These are phyloP conservation scores for Aspergillus versicolor DNA, from an alignment of 2,329 filamentous ascomycete species.

Conservation along the genomic window DNA sequence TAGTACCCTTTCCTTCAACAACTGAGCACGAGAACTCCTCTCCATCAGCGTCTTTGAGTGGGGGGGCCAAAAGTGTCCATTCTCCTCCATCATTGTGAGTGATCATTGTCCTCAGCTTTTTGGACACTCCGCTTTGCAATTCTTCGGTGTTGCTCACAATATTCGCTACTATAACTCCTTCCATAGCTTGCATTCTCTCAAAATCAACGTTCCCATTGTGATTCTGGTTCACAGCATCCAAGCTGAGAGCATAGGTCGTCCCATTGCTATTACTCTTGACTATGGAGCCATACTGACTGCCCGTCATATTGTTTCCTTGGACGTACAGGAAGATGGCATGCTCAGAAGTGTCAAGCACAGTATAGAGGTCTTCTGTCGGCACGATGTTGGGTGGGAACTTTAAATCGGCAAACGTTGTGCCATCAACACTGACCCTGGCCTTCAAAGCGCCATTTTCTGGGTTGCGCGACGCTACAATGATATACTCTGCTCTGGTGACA, in stretches of 20 bases:
- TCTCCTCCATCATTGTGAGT: constrained; percentile 94
- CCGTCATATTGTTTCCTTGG: constrained; percentile 66
- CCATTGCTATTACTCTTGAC: constrained; percentile 99
- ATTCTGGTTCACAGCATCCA: constrained; percentile 79
- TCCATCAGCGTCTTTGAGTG: constrained; percentile 66
- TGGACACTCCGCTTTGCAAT: constrained; percentile 58
- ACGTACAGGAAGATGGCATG: constrained; percentile 95
- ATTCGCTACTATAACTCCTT: constrained; percentile 88
- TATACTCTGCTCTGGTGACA: constrained; percentile 95
- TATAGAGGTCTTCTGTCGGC: constrained; percentile 78
- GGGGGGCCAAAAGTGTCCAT: constrained; percentile 77
- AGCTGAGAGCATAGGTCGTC: constrained; percentile 86
- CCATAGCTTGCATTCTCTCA: constrained; percentile 89
- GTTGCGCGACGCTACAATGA: constrained; percentile 75
- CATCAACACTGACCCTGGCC: constrained; percentile 82
- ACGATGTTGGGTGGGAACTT: constrained; percentile 86
- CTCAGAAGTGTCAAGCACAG: constrained; percentile 89
- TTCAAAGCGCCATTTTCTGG: constrained; percentile 67
- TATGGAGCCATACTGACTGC: constrained; percentile 76
- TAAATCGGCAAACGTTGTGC: constrained; percentile 75
- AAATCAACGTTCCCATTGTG: constrained; percentile 81
- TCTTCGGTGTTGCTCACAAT: constrained; percentile 73
- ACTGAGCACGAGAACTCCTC: constrained; percentile 69
- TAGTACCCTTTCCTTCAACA: constrained; percentile 50
- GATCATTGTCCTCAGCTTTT: constrained; percentile 85